Conservation (phyloP, 139 green algal genomes). For the Raphidocelis subcapitata region DNA sequence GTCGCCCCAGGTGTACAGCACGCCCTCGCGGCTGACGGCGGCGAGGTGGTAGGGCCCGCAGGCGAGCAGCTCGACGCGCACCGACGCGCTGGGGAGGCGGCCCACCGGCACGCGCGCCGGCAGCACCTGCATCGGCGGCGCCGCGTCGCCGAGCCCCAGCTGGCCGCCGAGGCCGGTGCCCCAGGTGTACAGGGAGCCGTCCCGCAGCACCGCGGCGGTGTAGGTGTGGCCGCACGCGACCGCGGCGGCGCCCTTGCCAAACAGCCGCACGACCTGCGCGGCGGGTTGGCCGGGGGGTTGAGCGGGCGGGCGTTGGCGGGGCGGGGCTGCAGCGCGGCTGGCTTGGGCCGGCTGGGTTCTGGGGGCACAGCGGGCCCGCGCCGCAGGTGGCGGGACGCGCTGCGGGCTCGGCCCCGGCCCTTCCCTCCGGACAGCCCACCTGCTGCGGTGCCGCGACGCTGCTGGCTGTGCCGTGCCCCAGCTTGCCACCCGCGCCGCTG, state of each 20-base stretch:
- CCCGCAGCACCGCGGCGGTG: slow-evolving; percentile 64
- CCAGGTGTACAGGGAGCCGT: slow-evolving; percentile 79
- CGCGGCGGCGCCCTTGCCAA: slow-evolving; percentile 48
- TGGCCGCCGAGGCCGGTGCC: slow-evolving; percentile 55
- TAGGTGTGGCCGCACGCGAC: slow-evolving; percentile 56
- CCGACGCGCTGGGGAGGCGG: not conserved
- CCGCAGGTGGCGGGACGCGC: too few species aligned
- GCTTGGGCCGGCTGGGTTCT: too few species aligned
- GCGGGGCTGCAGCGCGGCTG: too few species aligned
- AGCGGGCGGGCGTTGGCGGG: too few species aligned
- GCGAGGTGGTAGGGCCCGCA: slow-evolving; percentile 89
- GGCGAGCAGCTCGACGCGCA: slow-evolving; percentile 51
- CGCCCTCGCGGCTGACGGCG: slow-evolving; percentile 59
- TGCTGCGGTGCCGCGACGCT: slow-evolving; percentile 13
- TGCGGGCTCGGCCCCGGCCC: too few species aligned
- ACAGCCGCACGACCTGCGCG: slow-evolving; percentile 57
- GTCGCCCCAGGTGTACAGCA: slow-evolving; percentile 93
- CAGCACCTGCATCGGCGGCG: slow-evolving; percentile 22
- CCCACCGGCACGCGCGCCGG: not conserved
- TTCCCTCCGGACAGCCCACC: too few species aligned
- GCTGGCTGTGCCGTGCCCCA: slow-evolving; percentile 58
- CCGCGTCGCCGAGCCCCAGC: slow-evolving; percentile 55
- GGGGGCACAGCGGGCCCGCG: too few species aligned
- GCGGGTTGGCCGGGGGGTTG: too few species aligned
- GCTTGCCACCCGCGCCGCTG: slow-evolving; percentile 75